Evolutionary conservation across 2,329 filamentous ascomycete species (phyloP).

Genomic region (Xylaria sp.): DNA sequence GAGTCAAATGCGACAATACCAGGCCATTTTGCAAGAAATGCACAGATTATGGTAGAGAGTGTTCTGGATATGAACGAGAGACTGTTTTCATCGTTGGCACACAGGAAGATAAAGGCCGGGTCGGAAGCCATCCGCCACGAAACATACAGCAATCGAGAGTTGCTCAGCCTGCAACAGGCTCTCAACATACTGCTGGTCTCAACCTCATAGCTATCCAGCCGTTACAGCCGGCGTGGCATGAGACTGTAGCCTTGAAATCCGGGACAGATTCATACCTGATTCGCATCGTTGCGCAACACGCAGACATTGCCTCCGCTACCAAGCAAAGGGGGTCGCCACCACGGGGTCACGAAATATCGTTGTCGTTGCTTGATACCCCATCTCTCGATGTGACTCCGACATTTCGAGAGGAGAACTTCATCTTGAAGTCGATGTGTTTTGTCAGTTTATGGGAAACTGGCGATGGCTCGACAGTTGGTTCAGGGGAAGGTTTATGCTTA

Average conservation of each 20-base stretch:
- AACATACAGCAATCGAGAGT: conserved; percentile 49
- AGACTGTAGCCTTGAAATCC: conserved; percentile 50
- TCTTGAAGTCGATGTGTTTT: conserved; percentile 52
- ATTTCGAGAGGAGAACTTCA: conserved; percentile 46
- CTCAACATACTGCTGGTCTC: conserved; percentile 27
- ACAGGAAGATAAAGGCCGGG: conserved; percentile 58
- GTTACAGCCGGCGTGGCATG: conserved; percentile 57
- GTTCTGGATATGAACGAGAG: conserved; percentile 67
- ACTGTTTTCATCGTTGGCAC: conserved; percentile 70
- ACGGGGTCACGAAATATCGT: conserved; percentile 37
- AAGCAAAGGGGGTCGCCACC: conserved; percentile 30
- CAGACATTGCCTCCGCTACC: conserved; percentile 46
- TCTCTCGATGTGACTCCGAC: conserved; percentile 47
- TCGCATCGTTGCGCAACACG: conserved; percentile 54
- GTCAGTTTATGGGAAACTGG: conserved; percentile 45
- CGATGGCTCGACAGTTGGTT: conserved; percentile 35
- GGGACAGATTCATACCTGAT: conserved; percentile 46
- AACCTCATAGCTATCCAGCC: conserved; percentile 48
- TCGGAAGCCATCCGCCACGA: conserved; percentile 61
- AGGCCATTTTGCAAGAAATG: conserved; percentile 67
- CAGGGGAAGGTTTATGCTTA: conserved; percentile 51
- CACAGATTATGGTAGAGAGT: conserved; percentile 59
- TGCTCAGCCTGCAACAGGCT: conserved; percentile 38
- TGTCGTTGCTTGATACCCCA: conserved; percentile 49
- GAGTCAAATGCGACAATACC: conserved; percentile 61